Base-by-base conservation (phyloP, 805 yeast species). In the Candida vartiovaarae region DNA sequence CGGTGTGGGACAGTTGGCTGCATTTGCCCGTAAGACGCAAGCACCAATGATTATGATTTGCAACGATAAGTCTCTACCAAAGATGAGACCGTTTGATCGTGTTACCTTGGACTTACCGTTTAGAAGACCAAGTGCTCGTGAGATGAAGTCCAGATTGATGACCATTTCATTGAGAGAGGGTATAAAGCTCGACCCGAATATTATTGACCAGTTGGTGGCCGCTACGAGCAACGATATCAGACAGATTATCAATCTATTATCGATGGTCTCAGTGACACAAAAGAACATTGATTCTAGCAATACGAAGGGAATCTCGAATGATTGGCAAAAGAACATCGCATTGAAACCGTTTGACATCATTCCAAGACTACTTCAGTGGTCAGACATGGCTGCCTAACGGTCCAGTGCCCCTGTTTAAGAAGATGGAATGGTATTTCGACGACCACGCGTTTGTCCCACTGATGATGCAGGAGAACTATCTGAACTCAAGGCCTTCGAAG, bases 391-490 rank as follows among this genome's bases (percentile, higher is more conserved):
- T 79, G 44, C 74, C 69, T 20, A 66, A 64, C 52, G 66, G 76
- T 3, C 63, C 66, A n/a, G 72, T 75, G 45, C 71, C 80, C 3
- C 61, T 91, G 49, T 84, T 82, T 62, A 95, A 88, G 50, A 85
- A 88, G 59, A 81, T 91, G 56, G 91, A 85, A 54, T 72, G 88
- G 41, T 93, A 89, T 60, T 93, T 93, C 69, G 89, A 88, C 63
- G 99, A 93, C 64, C 85, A 87, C 64, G 96, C 89, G 59, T 84
- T 93, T 60, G 81, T 95, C 2, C 98, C 99, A 5, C 71, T 91
- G 48, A 91, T 93, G 98, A 76, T 93, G 42, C 97, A 91, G 59
- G 99, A 93, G 61, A 93, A 93, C 65, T 93, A 93, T 60, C 63
- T 87, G 39, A 66, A 65, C 32, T 81, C 95, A 0, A 67, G 67